phyloP scores from a whole-genome alignment of 768 basidiomycete species.

The Boletus eberwhitei region DNA sequence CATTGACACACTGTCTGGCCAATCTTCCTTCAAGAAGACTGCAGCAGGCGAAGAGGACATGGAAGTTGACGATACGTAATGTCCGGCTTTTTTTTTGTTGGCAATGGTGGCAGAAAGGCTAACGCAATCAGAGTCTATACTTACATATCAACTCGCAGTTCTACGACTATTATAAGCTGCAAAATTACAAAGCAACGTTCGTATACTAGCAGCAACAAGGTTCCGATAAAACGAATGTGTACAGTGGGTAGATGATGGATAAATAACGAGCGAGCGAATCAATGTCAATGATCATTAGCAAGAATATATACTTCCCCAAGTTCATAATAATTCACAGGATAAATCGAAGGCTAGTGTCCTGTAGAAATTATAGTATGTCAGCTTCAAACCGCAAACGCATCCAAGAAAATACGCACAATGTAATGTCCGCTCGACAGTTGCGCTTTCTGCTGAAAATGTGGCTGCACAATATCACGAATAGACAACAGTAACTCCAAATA shows the following conservation, averaged over 20 bases:
- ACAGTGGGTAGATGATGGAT: neutral
- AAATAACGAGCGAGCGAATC: neutral
- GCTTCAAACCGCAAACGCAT: neutral
- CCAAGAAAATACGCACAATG: constrained; percentile 40
- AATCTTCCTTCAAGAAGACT: too few relatives aligned
- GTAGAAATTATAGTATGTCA: constrained; percentile 3
- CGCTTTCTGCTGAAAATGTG: constrained; percentile 65
- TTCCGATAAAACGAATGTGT: neutral
- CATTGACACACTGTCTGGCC: too few relatives aligned
- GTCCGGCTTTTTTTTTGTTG: too few relatives aligned
- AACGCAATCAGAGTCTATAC: too few relatives aligned
- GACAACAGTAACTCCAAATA: constrained; percentile 61
- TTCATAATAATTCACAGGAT: constrained; percentile 22
- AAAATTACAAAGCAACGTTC: constrained; percentile 3
- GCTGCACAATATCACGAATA: constrained; percentile 56
- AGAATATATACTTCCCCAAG: constrained; percentile 5
- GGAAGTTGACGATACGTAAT: too few relatives aligned
- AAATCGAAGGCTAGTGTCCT: constrained; percentile 31
- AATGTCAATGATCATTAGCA: neutral
- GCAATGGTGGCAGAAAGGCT: too few relatives aligned
- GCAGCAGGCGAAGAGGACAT: too few relatives aligned
- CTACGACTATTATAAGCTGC: too few relatives aligned
- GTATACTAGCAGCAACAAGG: neutral
- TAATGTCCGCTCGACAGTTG: constrained; percentile 72
- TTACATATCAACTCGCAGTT: too few relatives aligned